Percentiles rank a stretch among this genome's conserved stretches.
These are phyloP conservation scores for Chytriomyces sp. DNA, from an alignment of 192 early-diverging fungal species.

Conservation along the genomic window DNA sequence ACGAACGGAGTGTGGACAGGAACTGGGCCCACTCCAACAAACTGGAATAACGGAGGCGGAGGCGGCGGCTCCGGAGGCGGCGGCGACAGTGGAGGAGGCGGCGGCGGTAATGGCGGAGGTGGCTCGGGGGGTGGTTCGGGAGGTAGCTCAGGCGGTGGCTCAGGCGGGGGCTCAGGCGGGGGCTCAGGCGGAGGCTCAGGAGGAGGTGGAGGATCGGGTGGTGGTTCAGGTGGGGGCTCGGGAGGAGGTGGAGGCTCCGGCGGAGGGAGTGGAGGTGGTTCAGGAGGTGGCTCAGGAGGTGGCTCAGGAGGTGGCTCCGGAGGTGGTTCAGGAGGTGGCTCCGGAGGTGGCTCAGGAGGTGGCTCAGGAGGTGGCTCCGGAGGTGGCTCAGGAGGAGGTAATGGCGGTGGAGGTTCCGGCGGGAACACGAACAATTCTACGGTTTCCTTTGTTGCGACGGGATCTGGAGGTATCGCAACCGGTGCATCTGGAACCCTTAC, in stretches of 20 bases:
- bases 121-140: neutral
- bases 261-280: neutral
- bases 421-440: too few species aligned
- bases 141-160: neutral
- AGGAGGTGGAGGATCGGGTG: neutral
- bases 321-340: neutral
- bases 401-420: neutral
- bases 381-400: neutral
- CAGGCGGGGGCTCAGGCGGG: neutral
- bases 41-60: neutral
- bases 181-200: neutral
- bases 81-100: neutral
- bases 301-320: neutral
- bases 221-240: neutral
- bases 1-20: neutral
- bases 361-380: conserved; percentile 9
- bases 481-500: conserved; percentile 5
- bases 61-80: neutral
- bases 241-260: neutral
- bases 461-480: neutral
- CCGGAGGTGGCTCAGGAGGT: neutral
- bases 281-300: neutral
- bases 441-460: too few species aligned
- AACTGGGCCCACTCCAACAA: neutral
- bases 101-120: neutral